A percentile compares a stretch with the other conserved stretches of the same genome.
Evolutionary conservation across 2,329 filamentous ascomycete genomes (phyloP).

Genomic region (Bipolaris zeicola): DNA sequence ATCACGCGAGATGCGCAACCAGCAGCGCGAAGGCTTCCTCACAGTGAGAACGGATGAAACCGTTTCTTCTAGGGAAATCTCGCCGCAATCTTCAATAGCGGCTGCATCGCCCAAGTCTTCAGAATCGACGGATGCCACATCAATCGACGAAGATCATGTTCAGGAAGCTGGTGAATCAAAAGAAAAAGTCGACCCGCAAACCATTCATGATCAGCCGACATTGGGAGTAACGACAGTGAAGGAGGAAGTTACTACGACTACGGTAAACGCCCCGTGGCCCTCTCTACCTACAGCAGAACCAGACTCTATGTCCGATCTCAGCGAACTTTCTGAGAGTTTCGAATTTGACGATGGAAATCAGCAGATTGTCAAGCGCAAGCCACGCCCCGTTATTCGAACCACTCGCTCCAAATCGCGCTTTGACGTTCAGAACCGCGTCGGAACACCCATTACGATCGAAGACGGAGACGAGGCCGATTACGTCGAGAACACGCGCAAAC

Average conservation of each 20-base stretch:
- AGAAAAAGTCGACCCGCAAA: constrained; percentile 31
- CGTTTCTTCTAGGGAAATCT: constrained; percentile 35
- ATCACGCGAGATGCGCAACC: constrained; percentile 36
- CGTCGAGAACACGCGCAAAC: constrained; percentile 40
- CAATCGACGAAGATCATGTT: constrained; percentile 41
- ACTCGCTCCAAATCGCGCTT: constrained; percentile 46
- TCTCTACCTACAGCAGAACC: constrained; percentile 39
- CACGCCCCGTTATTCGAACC: constrained; percentile 32
- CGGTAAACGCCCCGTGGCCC: constrained; percentile 37
- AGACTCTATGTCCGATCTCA: constrained; percentile 45
- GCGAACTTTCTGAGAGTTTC: constrained; percentile 47
- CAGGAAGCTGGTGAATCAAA: constrained; percentile 18
- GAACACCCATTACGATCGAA: constrained; percentile 36
- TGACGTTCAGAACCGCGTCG: constrained; percentile 32
- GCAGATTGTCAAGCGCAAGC: constrained; percentile 46
- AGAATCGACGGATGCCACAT: constrained; percentile 47
- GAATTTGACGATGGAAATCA: constrained; percentile 48
- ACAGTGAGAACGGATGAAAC: constrained; percentile 37
- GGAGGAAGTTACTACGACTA: constrained; percentile 35
- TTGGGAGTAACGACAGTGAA: constrained; percentile 40
- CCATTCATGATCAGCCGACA: constrained; percentile 28
- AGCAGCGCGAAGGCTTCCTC: constrained; percentile 42
- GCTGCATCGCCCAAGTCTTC: constrained; percentile 43
- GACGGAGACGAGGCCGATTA: constrained; percentile 28
- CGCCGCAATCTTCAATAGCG: constrained; percentile 35